These are phyloP conservation scores for Podospora didyma DNA, from an alignment of 495 filamentous ascomycete genomes.

Conservation along the genomic window DNA sequence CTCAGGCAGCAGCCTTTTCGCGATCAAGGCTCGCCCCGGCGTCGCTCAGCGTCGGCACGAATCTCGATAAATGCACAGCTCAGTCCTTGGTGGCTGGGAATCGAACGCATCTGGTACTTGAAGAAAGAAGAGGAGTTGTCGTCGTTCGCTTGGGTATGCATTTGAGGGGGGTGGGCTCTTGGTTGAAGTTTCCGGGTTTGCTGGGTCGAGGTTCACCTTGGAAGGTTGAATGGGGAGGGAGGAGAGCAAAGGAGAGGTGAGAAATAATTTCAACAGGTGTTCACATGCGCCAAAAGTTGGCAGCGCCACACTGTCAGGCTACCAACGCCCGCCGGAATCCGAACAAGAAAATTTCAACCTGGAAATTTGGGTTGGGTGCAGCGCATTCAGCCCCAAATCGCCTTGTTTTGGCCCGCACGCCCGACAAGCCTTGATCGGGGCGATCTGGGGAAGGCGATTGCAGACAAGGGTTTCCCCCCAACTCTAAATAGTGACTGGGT, in stretches of 20 bases:
- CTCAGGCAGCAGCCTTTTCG: conserved; percentile 27
- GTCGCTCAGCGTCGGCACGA: conserved; percentile 47
- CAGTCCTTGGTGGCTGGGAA: conserved; percentile 36
- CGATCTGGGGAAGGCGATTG: too few species aligned
- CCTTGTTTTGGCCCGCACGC: neutral
- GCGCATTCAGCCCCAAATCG: neutral
- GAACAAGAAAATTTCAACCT: neutral
- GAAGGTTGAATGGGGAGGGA: neutral
- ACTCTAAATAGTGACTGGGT: neutral
- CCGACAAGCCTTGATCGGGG: neutral
- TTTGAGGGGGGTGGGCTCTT: conserved; percentile 24
- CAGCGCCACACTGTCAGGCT: neutral
- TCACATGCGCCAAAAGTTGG: neutral
- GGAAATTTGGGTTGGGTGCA: too few species aligned
- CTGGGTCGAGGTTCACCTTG: conserved; percentile 1
- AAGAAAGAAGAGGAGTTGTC: conserved; percentile 41
- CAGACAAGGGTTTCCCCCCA: neutral
- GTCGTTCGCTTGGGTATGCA: conserved; percentile 43
- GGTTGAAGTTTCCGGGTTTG: conserved; percentile 8
- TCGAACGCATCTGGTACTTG: conserved; percentile 45
- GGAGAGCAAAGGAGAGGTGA: neutral
- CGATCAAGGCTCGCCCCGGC: conserved; percentile 46
- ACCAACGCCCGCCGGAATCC: neutral
- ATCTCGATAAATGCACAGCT: conserved; percentile 30
- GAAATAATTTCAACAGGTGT: neutral